Evolutionary conservation across 2,329 filamentous ascomycete species (phyloP).

Genomic region (Cytospora leucostoma): DNA sequence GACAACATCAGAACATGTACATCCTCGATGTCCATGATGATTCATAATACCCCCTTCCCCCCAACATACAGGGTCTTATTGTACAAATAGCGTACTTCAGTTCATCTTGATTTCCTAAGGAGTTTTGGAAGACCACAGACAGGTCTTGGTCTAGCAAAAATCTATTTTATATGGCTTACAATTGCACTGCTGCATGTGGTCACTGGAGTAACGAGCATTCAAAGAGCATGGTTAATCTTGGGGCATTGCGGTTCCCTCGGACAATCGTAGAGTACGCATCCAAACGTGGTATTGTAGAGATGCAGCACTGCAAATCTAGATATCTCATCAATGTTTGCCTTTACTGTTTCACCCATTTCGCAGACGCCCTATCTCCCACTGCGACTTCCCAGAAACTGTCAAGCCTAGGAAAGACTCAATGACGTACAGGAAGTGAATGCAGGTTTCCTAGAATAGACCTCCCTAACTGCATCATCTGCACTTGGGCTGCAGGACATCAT

Average conservation of each 20-base stretch:
- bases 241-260: no score
- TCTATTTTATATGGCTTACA: neutral
- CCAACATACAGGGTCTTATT: slow-evolving; percentile 18
- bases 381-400: no score
- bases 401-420: neutral
- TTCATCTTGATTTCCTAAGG: slow-evolving; percentile 17
- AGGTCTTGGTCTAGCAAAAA: slow-evolving; percentile 18
- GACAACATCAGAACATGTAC: slow-evolving; percentile 15
- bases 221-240: neutral
- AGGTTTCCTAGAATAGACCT: neutral
- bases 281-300: no score
- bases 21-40: slow-evolving; percentile 22
- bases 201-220: neutral
- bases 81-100: slow-evolving; percentile 11
- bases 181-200: neutral
- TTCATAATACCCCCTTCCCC: slow-evolving; percentile 23
- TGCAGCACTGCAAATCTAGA: no score
- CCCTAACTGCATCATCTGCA: neutral
- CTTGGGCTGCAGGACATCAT: neutral
- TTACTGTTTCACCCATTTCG: no score
- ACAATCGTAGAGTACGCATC: no score
- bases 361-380: no score
- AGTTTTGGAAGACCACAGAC: slow-evolving; percentile 10
- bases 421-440: neutral
- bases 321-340: no score